Evolutionary conservation across 1,284 basidiomycete species (phyloP), one percentile per base, ranked within the genome.

Genomic region (Anthracocystis walkeri): DNA sequence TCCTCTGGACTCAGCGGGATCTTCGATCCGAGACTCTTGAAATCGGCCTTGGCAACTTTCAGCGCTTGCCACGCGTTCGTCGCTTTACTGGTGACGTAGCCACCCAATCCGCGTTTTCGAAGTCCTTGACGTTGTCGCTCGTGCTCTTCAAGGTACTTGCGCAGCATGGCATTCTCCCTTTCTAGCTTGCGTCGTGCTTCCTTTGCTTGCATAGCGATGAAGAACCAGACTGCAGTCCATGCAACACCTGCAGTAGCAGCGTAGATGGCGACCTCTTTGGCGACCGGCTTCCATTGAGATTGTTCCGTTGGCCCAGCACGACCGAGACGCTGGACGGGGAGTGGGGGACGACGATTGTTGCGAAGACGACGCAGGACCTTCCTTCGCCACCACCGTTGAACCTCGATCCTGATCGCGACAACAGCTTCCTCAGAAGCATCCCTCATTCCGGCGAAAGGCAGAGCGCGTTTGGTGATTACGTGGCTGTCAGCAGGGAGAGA

Each of bases 11-110:
- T 55, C 14, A 65, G 46, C 16, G 44, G 46, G 16, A 38, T 20
- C 7, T 54, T 55, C 0, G 21, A 18, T 7, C 7, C 57, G 31
- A 55, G 38, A 23, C 64, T 65, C 33, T 51, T 50, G n/a, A 65
- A 29, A 20, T 65, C 64, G 7, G 20, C 23, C 14, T 16, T 18
- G 1, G 46, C 38, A 3, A 50, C 20, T n/a, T 50, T 59, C 16
- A 49, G 8, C 38, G 35, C 35, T 14, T 38, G 14, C 35, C 35
- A 38, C 35, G 35, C 35, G 12, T 38, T 16, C 35, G 35, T 38
- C 35, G 35, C 35, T 38, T 38, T 38, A 6, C 35, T 12, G 14
- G 11, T 38, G 16, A 38, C 35, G 35, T 38, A 38, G 35, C 35
- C 16, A 3, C 35, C 14, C 12, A 38, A 5, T 14, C 35, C 35